phyloP scores from a whole-genome alignment of 352 stramenopile species.

The Pythium volutum region DNA sequence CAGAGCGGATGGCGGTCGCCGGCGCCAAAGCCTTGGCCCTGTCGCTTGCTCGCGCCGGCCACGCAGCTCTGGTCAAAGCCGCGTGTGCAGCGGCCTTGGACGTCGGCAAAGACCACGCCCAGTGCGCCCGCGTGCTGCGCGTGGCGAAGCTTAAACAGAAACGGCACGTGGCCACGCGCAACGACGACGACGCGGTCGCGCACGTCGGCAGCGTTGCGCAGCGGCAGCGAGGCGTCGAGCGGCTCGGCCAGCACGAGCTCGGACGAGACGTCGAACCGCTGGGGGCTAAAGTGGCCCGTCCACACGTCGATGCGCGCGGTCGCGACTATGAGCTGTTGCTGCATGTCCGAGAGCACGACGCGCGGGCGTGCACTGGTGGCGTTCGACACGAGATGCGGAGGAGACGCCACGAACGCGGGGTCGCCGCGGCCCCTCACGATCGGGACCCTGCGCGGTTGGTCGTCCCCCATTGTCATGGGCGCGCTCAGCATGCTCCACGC shows the following conservation, averaged over 20 bases:
- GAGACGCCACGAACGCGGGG: constrained; percentile 9
- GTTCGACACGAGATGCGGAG: no score
- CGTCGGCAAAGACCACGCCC: constrained; percentile 61
- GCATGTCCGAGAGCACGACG: constrained; percentile 49
- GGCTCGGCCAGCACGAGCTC: constrained; percentile 67
- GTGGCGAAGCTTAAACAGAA: constrained; percentile 68
- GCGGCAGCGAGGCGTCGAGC: constrained; percentile 42
- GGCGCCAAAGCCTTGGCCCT: constrained; percentile 56
- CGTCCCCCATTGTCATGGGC: constrained; percentile 15
- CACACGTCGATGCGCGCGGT: constrained; percentile 49
- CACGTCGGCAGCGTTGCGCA: constrained; percentile 49
- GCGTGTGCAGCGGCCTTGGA: constrained; percentile 35
- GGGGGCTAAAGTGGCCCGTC: constrained; percentile 63
- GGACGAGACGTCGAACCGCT: constrained; percentile 60
- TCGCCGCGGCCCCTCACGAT: constrained; percentile 51
- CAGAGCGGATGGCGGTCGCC: constrained; percentile 55
- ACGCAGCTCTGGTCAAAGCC: constrained; percentile 74
- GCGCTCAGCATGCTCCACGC: constrained; percentile 47
- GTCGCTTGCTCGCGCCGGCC: constrained; percentile 40
- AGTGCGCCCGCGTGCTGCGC: constrained; percentile 64
- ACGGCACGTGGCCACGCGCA: constrained; percentile 43
- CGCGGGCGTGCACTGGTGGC: background rate
- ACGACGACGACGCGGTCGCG: constrained; percentile 57
- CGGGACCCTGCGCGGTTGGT: constrained; percentile 21
- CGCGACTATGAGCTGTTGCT: constrained; percentile 35